Percentiles rank a stretch among this genome's conserved stretches.
phyloP scores from a whole-genome alignment of 306 rosid genomes.

The Lagenaria siceraria region DNA sequence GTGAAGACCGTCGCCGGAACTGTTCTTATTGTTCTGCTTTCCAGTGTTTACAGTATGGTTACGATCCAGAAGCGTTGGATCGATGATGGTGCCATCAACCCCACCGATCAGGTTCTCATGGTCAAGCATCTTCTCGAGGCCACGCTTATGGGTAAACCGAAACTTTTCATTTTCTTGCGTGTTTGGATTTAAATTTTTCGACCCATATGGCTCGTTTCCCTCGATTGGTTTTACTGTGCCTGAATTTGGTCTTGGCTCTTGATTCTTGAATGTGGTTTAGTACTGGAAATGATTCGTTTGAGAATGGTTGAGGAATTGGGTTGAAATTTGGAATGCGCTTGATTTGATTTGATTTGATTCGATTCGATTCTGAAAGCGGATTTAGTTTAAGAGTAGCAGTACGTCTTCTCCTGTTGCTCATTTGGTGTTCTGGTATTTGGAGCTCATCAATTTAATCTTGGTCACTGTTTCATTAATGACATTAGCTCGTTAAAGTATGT shows the following conservation, averaged over 20 bases:
- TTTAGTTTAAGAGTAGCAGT: background rate
- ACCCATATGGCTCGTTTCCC: background rate
- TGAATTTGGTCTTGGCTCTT: background rate
- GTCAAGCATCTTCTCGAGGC: constrained; percentile 72
- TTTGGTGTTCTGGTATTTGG: background rate
- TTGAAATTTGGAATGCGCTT: background rate
- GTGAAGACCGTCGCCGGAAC: constrained; percentile 70
- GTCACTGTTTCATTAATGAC: constrained; percentile 7
- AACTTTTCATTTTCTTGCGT: background rate
- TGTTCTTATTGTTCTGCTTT: constrained; percentile 27
- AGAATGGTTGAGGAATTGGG: background rate
- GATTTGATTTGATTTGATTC: background rate
- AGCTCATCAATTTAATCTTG: background rate
- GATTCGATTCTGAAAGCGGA: background rate
- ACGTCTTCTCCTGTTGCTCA: background rate
- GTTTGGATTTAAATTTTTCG: background rate
- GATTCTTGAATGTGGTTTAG: background rate
- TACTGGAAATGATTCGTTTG: background rate
- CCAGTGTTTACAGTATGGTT: constrained; percentile 43
- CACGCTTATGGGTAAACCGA: constrained; percentile 68
- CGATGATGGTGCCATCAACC: constrained; percentile 42
- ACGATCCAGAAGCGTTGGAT: constrained; percentile 52
- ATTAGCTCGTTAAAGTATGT: background rate
- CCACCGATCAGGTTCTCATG: constrained; percentile 97
- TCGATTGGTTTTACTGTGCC: background rate